A percentile compares a stretch with the other conserved stretches of the same genome.
phyloP scores from a whole-genome alignment of 352 stramenopile genomes.

The Poterioochromonas sp. region DNA sequence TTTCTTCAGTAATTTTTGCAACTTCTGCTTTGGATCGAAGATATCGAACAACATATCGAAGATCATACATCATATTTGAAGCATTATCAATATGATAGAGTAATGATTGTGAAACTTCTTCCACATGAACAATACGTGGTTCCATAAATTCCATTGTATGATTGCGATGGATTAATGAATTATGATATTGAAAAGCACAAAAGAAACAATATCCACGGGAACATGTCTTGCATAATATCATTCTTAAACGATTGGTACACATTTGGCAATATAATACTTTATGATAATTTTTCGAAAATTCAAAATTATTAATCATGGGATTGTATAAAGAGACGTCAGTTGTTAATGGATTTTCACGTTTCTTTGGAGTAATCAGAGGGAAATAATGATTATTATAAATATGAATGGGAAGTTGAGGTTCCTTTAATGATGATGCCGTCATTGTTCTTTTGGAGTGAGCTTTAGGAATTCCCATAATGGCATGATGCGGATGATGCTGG shows the following conservation, averaged over 20 bases:
- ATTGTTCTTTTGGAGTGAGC: not conserved
- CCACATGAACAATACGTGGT: not conserved
- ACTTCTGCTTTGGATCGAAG: not conserved
- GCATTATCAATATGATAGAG: not conserved
- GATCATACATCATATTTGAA: not conserved
- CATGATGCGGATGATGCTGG: no score
- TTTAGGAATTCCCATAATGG: no score
- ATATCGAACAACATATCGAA: not conserved
- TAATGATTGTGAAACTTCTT: not conserved
- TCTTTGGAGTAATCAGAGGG: not conserved
- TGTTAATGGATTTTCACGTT: not conserved
- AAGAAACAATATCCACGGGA: conserved; percentile 15
- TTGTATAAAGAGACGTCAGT: not conserved
- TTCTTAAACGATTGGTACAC: not conserved
- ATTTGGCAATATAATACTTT: not conserved
- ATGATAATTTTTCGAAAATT: not conserved
- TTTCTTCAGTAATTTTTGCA: not conserved
- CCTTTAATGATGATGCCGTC: not conserved
- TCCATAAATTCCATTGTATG: conserved; percentile 21
- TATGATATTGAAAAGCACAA: conserved; percentile 8
- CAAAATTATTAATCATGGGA: conserved; percentile 5
- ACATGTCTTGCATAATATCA: conserved; percentile 18
- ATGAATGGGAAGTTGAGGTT: not conserved
- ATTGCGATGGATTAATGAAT: not conserved
- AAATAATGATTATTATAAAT: conserved; percentile 1